Percentiles rank a stretch among this genome's conserved stretches.
Evolutionary conservation across 2,329 filamentous ascomycete species (phyloP).

Genomic region (Diaporthe humulicola): DNA sequence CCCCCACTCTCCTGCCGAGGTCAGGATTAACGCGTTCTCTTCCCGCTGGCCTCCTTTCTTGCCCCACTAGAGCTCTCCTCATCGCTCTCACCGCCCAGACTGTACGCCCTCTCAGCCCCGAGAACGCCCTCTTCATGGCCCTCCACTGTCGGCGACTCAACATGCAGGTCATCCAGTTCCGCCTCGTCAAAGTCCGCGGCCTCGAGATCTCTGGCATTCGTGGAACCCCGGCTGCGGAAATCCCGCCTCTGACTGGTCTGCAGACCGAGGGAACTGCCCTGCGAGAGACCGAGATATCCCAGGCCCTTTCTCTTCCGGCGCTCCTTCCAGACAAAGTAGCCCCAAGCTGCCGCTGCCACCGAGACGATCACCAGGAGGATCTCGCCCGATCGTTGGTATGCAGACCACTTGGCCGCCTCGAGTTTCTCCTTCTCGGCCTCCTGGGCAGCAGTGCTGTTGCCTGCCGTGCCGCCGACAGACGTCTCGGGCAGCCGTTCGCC

Average conservation of each 20-base stretch:
- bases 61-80: conserved; percentile 56
- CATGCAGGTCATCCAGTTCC: conserved; percentile 72
- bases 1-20: not conserved
- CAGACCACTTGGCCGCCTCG: conserved; percentile 88
- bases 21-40: not conserved
- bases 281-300: conserved; percentile 66
- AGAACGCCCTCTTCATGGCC: conserved; percentile 44
- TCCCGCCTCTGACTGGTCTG: conserved; percentile 48
- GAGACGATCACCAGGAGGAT: conserved; percentile 86
- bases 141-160: conserved; percentile 59
- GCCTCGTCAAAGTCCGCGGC: conserved; percentile 76
- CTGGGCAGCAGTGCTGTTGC: conserved; percentile 70
- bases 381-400: conserved; percentile 90
- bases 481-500: conserved; percentile 86
- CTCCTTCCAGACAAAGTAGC: conserved; percentile 77
- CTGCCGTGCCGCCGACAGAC: conserved; percentile 78
- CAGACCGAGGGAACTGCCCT: conserved; percentile 51
- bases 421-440: conserved; percentile 78
- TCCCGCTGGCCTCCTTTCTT: conserved; percentile 44
- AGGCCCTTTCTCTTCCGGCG: conserved; percentile 62
- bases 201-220: conserved; percentile 66
- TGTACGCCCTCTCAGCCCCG: conserved; percentile 63
- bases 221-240: conserved; percentile 60
- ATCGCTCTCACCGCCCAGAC: conserved; percentile 69
- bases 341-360: conserved; percentile 80